Percentiles rank a stretch among this genome's conserved stretches.
phyloP scores from a whole-genome alignment of 495 filamentous ascomycete species.

The Hypoxylon cercidicola region DNA sequence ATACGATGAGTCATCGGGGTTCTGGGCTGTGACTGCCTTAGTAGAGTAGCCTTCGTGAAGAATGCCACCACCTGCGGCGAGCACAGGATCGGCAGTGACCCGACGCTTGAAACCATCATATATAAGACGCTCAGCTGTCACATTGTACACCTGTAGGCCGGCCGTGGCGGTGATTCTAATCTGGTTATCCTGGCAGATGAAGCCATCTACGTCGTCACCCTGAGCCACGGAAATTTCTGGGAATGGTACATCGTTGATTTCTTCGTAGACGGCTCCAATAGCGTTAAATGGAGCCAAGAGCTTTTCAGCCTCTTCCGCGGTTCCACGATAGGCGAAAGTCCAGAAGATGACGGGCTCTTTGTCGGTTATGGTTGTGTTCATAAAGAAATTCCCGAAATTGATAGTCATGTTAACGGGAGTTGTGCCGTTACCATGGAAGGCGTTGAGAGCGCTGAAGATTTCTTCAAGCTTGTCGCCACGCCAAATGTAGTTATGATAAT shows the following conservation, averaged over 20 bases:
- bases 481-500: not conserved
- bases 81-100: not conserved
- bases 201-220: not conserved
- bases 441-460: not conserved
- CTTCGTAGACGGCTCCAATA: not conserved
- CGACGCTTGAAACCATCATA: not conserved
- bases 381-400: too few species aligned
- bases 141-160: not conserved
- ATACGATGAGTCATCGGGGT: too few species aligned
- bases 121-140: not conserved
- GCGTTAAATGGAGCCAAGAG: not conserved
- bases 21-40: not conserved
- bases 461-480: slow-evolving; percentile 4
- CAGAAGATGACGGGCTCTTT: slow-evolving; percentile 1
- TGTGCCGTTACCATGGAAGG: not conserved
- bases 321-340: not conserved
- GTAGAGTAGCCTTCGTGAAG: slow-evolving; percentile 4
- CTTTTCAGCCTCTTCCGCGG: not conserved
- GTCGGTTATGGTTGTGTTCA: too few species aligned
- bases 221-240: not conserved
- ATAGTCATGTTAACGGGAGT: not conserved
- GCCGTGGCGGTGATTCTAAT: not conserved
- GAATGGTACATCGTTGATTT: not conserved
- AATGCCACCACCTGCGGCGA: not conserved
- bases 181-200: not conserved